Conservation (phyloP, 192 early-diverging fungal genomes). For the Umbelopsis sp. region DNA sequence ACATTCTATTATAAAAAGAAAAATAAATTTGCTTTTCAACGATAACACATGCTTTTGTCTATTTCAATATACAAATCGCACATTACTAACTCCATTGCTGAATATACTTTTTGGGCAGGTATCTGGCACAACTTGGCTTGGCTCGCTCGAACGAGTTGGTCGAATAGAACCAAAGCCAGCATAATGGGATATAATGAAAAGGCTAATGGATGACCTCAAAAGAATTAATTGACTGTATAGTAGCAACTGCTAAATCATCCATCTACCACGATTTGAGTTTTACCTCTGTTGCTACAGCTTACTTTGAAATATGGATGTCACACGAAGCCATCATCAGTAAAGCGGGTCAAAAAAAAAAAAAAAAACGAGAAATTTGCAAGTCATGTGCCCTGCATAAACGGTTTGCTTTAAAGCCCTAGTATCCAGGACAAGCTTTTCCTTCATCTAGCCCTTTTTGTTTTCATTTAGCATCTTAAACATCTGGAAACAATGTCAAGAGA, state of each 20-base stretch:
- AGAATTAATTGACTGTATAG: too few relatives aligned
- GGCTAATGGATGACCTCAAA: too few relatives aligned
- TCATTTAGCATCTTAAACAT: not conserved
- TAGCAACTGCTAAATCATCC: too few relatives aligned
- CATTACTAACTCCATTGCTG: too few relatives aligned
- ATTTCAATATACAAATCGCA: not conserved
- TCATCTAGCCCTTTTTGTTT: not conserved
- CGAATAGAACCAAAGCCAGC: too few relatives aligned
- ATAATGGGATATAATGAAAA: too few relatives aligned
- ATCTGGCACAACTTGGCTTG: too few relatives aligned
- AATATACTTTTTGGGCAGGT: too few relatives aligned
- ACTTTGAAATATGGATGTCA: not conserved
- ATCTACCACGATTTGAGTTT: too few relatives aligned
- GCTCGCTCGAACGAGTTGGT: too few relatives aligned
- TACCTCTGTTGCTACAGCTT: too few relatives aligned
- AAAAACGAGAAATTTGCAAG: not conserved
- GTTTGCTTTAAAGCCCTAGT: not conserved
- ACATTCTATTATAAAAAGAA: not conserved
- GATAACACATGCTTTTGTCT: not conserved
- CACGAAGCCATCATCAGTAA: not conserved
- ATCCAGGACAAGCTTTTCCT: not conserved
- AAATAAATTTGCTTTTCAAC: not conserved
- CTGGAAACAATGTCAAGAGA: constrained; percentile 28
- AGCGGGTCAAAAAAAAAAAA: not conserved
- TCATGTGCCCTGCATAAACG: not conserved